Evolutionary conservation across 2,329 filamentous ascomycete genomes (phyloP), one percentile per base, ranked within the genome.

Genomic region (Blastomyces silverae): DNA sequence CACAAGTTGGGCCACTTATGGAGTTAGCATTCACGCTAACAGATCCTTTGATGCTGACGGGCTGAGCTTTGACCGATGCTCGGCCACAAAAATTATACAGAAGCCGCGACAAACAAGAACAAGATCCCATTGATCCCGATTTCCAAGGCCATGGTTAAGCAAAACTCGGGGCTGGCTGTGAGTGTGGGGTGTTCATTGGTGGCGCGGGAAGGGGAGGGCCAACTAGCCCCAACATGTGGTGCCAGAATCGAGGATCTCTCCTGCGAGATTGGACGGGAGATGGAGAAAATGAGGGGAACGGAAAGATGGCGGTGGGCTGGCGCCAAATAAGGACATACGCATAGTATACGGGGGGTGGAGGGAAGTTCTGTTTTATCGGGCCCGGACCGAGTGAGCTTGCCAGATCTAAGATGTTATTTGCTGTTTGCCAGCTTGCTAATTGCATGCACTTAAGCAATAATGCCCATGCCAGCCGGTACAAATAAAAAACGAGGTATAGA

Each of bases 141-240:
- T 48, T 52, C 22, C 22, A 52, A 52, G 48, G n/a, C 48, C 22
- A 52, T 52, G 48, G 48, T 52, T 52, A 22, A 52, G 48, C 22
- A 2, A 52, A 52, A 28, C 7, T 48, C 2, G 48, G 22, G 48
- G 48, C 4, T 50, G 20, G 48, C 8, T 52, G n/a, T 10, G 15
- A 20, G 7, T 8, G 20, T 50, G n/a, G 20, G 7, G 3, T 50
- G 46, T 25, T 22, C 6, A 25, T 25, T 22, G n/a, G 10, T 50
- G 46, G 20, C 20, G 46, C 20, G 8, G 46, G 46, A 22, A 7
- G n/a, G 22, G 48, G 10, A 5, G n/a, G n/a, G n/a, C n/a, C n/a
- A n/a, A n/a, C n/a, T n/a, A n/a, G n/a, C n/a, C n/a, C n/a, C n/a
- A n/a, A n/a, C n/a, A n/a, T n/a, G n/a, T n/a, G 22, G n/a, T 22